Evolutionary conservation across 495 filamentous ascomycete species (phyloP), one percentile per base, ranked within the genome.

Genomic region (Xylaria cubensis): DNA sequence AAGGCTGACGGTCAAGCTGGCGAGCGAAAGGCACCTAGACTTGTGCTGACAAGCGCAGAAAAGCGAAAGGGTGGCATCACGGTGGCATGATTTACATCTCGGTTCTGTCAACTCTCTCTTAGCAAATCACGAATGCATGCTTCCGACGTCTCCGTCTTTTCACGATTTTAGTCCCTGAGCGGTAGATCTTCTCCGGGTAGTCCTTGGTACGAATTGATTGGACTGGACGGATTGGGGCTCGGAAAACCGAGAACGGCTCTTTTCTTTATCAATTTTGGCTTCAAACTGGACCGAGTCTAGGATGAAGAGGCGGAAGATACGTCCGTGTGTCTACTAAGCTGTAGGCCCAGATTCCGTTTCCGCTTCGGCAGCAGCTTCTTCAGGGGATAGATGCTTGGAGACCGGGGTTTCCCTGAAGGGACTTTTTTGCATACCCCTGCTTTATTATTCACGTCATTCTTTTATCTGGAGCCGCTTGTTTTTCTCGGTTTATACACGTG

Each of bases 11-110:
- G 80, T 24, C 82, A 81, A 74, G 86, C 87, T 51, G 90, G 90
- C 62, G 88, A 91, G 78, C 92, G 92, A 78, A 95, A 91, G 87
- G 92, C 91, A 63, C 91, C 94, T 13, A 91, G 94, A 87, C 89
- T 97, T 80, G 92, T 98, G 72, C 87, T 97, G 62, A 94, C 90
- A 70, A 94, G 90, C 78, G 93, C 92, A 69, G 94, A 97, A 84
- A 97, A 97, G 89, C 92, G 94, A 78, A 97, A 94, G 86, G 92
- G 88, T 80, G 86, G 90, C 62, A 83, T 91, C 77, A 67, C 63
- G 15, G 74, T 69, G n/a, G 73, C 75, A 42, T 80, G 74, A 73
- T 62, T 48, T 26, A 44, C 53, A 51, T 13, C n/a, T 42, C 65
- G 42, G 70, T 13, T 69, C 65, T 65, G 64, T 73, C 72, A 58